Conservation (phyloP, 176 grass and related monocot species). For the Poa pratensis region DNA sequence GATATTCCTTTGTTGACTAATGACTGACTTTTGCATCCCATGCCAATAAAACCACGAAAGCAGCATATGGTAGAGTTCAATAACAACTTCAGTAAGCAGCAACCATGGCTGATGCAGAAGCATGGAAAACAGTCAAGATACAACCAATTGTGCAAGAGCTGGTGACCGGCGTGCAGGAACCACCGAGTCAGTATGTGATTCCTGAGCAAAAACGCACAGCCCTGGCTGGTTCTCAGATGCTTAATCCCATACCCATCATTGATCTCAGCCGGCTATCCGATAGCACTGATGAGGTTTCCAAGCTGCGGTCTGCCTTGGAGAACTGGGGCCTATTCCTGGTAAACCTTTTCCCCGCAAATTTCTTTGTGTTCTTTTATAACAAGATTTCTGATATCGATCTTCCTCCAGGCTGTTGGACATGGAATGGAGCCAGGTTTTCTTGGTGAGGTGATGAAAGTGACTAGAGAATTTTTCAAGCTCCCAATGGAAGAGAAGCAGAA, state of each 20-base stretch:
- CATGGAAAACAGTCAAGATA: constrained; percentile 24
- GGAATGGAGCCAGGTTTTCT: constrained; percentile 49
- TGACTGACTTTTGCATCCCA: neutral
- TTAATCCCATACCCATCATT: constrained; percentile 39
- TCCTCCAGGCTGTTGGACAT: constrained; percentile 53
- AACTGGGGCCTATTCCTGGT: constrained; percentile 65
- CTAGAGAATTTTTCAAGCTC: constrained; percentile 45
- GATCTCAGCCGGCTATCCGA: constrained; percentile 53
- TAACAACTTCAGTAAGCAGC: neutral
- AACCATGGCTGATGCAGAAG: constrained; percentile 36
- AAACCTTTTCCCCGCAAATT: neutral
- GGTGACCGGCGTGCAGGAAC: constrained; percentile 23
- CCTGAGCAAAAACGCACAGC: neutral
- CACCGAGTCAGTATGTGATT: constrained; percentile 52
- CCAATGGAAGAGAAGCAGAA: constrained; percentile 62
- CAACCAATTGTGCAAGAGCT: constrained; percentile 61
- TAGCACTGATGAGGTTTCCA: constrained; percentile 29
- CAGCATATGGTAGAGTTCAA: neutral
- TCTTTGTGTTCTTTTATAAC: neutral
- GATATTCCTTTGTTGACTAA: neutral
- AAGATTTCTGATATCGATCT: neutral
- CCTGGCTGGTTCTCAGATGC: neutral
- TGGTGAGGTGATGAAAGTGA: constrained; percentile 26
- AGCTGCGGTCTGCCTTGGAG: constrained; percentile 36
- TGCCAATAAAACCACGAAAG: neutral